Percentiles rank a stretch among this genome's conserved stretches.
Evolutionary conservation across 495 filamentous ascomycete species (phyloP).

Genomic region (Aspergillus bertholletiae): DNA sequence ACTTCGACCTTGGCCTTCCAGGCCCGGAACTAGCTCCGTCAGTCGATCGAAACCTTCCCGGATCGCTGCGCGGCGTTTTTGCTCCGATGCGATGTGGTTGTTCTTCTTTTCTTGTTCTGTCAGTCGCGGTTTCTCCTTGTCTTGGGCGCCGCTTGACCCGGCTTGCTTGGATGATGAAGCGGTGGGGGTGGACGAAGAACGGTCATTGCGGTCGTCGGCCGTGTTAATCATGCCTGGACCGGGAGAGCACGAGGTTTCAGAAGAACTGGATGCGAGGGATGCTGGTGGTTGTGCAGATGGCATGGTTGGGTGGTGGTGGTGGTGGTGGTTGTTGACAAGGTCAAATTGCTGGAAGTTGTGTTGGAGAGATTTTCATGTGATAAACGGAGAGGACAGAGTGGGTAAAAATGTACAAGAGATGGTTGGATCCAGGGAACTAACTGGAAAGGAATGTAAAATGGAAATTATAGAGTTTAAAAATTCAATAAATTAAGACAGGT

Average conservation of each 20-base stretch:
- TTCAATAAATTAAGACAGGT: conserved; percentile 7
- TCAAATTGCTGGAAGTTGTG: too few species aligned
- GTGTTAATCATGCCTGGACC: conserved; percentile 17
- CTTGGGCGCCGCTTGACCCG: conserved; percentile 46
- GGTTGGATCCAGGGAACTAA: conserved; percentile 12
- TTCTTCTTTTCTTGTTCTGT: conserved; percentile 85
- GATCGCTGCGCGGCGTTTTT: conserved; percentile 84
- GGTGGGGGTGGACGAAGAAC: conserved; percentile 50
- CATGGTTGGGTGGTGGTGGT: conserved; percentile 9
- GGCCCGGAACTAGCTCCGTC: conserved; percentile 75
- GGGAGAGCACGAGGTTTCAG: conserved; percentile 23
- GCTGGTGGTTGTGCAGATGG: conserved; percentile 21
- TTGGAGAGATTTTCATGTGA: conserved; percentile 5
- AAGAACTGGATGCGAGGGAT: conserved; percentile 21
- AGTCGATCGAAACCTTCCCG: conserved; percentile 83
- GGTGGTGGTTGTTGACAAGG: too few species aligned
- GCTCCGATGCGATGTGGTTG: conserved; percentile 87
- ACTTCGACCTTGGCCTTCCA: conserved; percentile 79
- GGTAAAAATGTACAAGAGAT: conserved; percentile 2
- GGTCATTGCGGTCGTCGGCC: conserved; percentile 32
- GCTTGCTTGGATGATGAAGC: conserved; percentile 52
- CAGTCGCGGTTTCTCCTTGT: conserved; percentile 68
- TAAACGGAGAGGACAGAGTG: neutral
- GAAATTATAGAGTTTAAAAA: too few species aligned
- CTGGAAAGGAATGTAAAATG: neutral